phyloP scores from a whole-genome alignment of 2,329 filamentous ascomycete species.

The Penicillium sclerotigenum region DNA sequence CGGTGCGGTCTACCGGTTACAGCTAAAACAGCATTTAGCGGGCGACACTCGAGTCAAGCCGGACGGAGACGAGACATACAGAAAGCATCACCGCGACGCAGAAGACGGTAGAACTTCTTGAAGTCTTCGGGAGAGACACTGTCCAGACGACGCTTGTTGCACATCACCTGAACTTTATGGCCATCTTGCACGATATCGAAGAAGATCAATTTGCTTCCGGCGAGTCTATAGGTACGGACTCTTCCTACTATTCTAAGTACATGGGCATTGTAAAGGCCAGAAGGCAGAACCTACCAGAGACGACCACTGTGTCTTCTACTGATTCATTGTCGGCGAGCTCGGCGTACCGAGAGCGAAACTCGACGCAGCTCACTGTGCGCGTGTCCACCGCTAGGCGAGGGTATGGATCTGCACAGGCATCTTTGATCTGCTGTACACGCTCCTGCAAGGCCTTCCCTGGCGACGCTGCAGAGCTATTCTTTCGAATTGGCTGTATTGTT shows the following conservation, averaged over 20 bases:
- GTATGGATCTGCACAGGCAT: slow-evolving; percentile 37
- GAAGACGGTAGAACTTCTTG: slow-evolving; percentile 61
- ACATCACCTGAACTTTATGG: slow-evolving; percentile 70
- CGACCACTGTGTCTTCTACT: slow-evolving; percentile 40
- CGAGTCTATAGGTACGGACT: slow-evolving; percentile 66
- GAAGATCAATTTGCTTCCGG: slow-evolving; percentile 78
- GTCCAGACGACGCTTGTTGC: slow-evolving; percentile 56
- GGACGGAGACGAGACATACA: slow-evolving; percentile 57
- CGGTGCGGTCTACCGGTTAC: slow-evolving; percentile 67
- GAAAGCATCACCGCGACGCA: slow-evolving; percentile 79
- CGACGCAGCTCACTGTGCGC: slow-evolving; percentile 33
- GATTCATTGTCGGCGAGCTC: slow-evolving; percentile 39
- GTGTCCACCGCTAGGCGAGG: slow-evolving; percentile 34
- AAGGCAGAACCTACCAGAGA: slow-evolving; percentile 43
- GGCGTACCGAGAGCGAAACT: slow-evolving; percentile 40
- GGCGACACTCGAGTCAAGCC: slow-evolving; percentile 7
- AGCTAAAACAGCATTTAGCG: slow-evolving; percentile 45
- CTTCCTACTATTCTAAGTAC: slow-evolving; percentile 61
- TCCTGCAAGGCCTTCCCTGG: slow-evolving; percentile 35
- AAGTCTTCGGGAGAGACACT: slow-evolving; percentile 45
- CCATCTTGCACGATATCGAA: slow-evolving; percentile 74
- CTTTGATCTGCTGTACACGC: slow-evolving; percentile 39
- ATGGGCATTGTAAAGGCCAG: slow-evolving; percentile 18
- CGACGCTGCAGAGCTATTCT: slow-evolving; percentile 29
- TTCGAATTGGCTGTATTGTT: slow-evolving; percentile 20